Evolutionary conservation across 1,139 yeast genomes (phyloP).

Genomic region (Taphrina communis): DNA sequence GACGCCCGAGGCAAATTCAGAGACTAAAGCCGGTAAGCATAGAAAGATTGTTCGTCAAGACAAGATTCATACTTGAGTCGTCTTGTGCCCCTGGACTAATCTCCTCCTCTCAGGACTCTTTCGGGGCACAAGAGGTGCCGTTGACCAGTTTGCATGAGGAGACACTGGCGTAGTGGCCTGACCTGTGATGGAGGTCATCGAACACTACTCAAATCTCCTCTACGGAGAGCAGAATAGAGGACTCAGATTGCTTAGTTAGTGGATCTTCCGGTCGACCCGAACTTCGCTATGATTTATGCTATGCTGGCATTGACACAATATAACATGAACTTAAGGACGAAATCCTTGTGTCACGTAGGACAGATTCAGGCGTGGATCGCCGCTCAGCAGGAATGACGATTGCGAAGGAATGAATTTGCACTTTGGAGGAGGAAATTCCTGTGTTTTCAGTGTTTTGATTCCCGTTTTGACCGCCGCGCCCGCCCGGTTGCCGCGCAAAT

Average conservation of each 20-base stretch:
- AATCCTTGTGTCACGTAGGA: conserved; percentile 3
- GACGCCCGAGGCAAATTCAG: conserved; percentile 21
- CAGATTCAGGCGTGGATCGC: background rate
- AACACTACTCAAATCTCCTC: no score
- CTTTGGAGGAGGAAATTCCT: conserved; percentile 1
- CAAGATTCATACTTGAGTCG: conserved; percentile 21
- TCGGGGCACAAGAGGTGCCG: conserved; percentile 33
- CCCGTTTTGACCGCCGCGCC: conserved; percentile 9
- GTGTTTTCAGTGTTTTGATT: conserved; percentile 15
- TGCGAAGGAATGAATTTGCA: background rate
- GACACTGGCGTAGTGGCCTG: conserved; percentile 5
- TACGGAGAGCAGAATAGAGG: no score
- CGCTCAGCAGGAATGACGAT: conserved; percentile 9
- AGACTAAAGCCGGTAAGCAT: conserved; percentile 1
- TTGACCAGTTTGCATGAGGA: conserved; percentile 35
- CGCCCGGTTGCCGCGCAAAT: background rate
- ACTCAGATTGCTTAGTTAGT: no score
- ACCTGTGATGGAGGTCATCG: background rate
- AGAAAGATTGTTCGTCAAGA: background rate
- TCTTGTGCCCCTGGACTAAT: conserved; percentile 34
- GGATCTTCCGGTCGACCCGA: no score
- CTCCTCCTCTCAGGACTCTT: conserved; percentile 33
- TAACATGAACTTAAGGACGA: no score
- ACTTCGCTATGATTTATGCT: no score
- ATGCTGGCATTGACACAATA: no score